Evolutionary conservation across 2,329 filamentous ascomycete genomes (phyloP).

Genomic region (Talaromyces sp.): DNA sequence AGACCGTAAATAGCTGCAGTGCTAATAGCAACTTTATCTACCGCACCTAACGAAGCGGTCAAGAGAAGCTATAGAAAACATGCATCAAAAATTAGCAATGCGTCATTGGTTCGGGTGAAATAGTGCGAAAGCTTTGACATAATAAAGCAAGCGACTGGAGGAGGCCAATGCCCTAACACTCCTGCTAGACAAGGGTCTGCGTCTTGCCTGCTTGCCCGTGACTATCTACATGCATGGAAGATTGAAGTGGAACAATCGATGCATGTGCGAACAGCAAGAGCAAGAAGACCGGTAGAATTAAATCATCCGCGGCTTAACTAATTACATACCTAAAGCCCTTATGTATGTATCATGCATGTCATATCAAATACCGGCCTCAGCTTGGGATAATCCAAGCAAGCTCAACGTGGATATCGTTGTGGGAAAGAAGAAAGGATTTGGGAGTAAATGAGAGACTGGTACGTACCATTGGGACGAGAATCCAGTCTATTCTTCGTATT

Average conservation of each 20-base stretch:
- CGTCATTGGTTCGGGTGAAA: not conserved
- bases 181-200: slow-evolving; percentile 6
- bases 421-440: not conserved
- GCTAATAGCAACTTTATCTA: slow-evolving; percentile 30
- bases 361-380: not conserved
- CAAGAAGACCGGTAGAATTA: not conserved
- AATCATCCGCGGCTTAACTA: slow-evolving; percentile 19
- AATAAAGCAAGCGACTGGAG: not conserved
- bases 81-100: not conserved
- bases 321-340: not conserved
- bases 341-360: slow-evolving; percentile 8
- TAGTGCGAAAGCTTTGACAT: not conserved
- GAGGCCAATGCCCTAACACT: not conserved
- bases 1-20: slow-evolving; percentile 54
- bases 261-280: not conserved
- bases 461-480: slow-evolving; percentile 56
- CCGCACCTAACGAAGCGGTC: slow-evolving; percentile 28
- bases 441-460: not conserved
- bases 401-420: not conserved
- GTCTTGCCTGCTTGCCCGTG: not conserved
- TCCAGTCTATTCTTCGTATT: slow-evolving; percentile 55
- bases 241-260: not conserved
- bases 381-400: not conserved
- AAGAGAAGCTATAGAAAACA: slow-evolving; percentile 19
- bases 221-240: not conserved